Evolutionary conservation across 352 stramenopile genomes (phyloP), one percentile per base, ranked within the genome.

Genomic region (Pythium plurisporium): DNA sequence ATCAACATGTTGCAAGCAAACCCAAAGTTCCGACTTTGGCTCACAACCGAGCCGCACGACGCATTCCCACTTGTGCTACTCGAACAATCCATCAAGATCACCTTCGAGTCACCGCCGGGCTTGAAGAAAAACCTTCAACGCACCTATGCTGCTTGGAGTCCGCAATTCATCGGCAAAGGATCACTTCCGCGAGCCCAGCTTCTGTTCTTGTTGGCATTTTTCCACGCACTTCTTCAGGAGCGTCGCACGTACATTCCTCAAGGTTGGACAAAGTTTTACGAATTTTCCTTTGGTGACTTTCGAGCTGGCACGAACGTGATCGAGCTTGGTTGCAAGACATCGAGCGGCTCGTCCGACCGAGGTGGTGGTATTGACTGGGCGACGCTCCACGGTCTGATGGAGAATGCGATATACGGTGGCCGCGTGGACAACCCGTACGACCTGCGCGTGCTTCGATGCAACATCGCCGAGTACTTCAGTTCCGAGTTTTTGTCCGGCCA

Each of bases 191-290:
- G 85, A 17, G 80, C 82, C 0, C 85, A 95, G 36, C 42, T 95
- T 17, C 70, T 95, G 11, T 98, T 98, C 49, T 48, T 97, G 41
- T 64, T 98, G 44, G 86, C 89, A 0, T 91, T 88, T 47, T 94
- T 98, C 63, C 94, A 98, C 52, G 87, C 86, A 23, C 48, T 94
- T 10, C 58, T 93, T 4, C 84, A 94, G 30, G 84, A 94, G 44
- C 62, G 84, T 22, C 73, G 89, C n/a, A 98, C 82, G 23, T 98
- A 97, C 62, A 95, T 97, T 37, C 95, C 92, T 4, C 94, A 98
- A 65, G 94, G 95, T 20, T 98, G 94, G 94, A 98, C 91, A 23
- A 98, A 98, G 55, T 95, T 96, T 45, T 98, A 98, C 74, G 94
- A 98, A 67, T 98, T 98, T 62, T 96, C 86, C 14, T 94, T 96